Evolutionary conservation across 257 asterid species (phyloP).

Genomic region (Salvia rosmarinus): DNA sequence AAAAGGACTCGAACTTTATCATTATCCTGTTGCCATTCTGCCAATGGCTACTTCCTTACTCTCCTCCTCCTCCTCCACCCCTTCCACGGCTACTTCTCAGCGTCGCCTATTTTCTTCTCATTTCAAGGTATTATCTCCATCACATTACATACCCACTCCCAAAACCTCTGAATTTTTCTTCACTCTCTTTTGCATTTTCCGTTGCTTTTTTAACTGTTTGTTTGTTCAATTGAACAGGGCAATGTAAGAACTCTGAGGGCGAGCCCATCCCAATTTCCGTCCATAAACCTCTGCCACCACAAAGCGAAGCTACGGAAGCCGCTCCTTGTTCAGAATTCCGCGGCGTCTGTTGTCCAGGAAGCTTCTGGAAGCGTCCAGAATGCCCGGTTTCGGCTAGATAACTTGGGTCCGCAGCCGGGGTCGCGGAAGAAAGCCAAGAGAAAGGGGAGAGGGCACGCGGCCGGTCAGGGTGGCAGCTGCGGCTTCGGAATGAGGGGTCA

Average conservation of each 20-base stretch:
- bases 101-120: constrained; percentile 41
- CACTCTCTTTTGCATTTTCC: background rate
- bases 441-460: constrained; percentile 91
- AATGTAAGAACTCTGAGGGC: constrained; percentile 52
- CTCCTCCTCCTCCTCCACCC: constrained; percentile 52
- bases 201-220: background rate
- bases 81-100: constrained; percentile 33
- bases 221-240: constrained; percentile 56
- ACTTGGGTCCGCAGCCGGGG: constrained; percentile 93
- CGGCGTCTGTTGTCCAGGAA: constrained; percentile 40
- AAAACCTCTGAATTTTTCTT: background rate
- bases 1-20: constrained; percentile 35
- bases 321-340: constrained; percentile 32
- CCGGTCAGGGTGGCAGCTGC: constrained; percentile 99
- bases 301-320: constrained; percentile 39
- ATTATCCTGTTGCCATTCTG: constrained; percentile 39
- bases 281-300: constrained; percentile 42
- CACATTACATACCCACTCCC: background rate
- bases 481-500: constrained; percentile 84
- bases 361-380: constrained; percentile 24
- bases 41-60: constrained; percentile 69
- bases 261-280: constrained; percentile 45
- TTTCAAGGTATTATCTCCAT: constrained; percentile 58
- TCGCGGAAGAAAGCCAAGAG: constrained; percentile 80
- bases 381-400: constrained; percentile 70